phyloP scores from a whole-genome alignment of 208 protist species.

The Tritrichomonas musculus region DNA sequence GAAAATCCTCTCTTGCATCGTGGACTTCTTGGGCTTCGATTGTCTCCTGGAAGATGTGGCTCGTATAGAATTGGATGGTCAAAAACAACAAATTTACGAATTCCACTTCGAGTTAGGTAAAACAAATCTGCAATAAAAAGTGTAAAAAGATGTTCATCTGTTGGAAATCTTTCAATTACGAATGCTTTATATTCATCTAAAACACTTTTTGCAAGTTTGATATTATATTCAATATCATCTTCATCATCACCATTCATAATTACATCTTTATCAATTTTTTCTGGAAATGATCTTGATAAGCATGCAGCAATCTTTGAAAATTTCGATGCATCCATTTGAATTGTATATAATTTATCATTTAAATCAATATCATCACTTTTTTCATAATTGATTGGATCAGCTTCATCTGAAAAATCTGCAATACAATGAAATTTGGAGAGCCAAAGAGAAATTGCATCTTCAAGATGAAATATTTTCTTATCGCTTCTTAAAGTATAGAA shows the following conservation, averaged over 20 bases:
- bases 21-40: no score
- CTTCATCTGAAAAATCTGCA: background rate
- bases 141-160: background rate
- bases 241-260: background rate
- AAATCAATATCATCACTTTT: no score
- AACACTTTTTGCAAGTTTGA: background rate
- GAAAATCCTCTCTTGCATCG: no score
- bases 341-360: no score
- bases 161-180: background rate
- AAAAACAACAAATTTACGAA: background rate
- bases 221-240: background rate
- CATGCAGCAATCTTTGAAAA: background rate
- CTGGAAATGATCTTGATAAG: background rate
- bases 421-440: slow-evolving; percentile 16
- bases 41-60: no score
- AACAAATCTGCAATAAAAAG: background rate
- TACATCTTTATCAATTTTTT: background rate
- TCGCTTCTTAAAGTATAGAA: background rate
- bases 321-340: background rate
- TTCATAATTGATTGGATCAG: no score
- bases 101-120: background rate
- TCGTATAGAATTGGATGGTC: background rate
- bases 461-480: background rate
- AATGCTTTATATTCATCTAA: background rate
- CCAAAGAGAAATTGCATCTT: background rate